Base-by-base conservation (phyloP, 2,329 filamentous ascomycete species). In the Colletotrichum melonis region DNA sequence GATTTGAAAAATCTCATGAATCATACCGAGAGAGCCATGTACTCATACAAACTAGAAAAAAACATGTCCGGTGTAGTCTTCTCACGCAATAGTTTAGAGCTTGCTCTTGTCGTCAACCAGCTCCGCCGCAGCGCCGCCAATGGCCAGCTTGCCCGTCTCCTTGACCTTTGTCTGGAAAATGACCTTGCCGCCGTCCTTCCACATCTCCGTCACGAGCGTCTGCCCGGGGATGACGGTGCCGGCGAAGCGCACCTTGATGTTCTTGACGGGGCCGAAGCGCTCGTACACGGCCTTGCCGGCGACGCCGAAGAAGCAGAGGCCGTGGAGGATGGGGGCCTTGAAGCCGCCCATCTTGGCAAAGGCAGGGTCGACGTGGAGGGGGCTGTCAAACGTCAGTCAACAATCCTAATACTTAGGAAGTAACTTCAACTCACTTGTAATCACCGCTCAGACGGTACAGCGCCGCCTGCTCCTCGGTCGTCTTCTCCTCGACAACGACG, bases 321-420 rank as follows among this genome's bases (percentile, higher is more conserved):
- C 97, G 86, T 99, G 97, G 67, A 99, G 88, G 81, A 99, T 99
- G 14, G 97, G 97, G 32, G 88, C 91, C 85, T 97, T 93, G 91
- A 99, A 99, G 73, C 97, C 97, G 73, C 96, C 97, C 78, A 97
- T 92, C 87, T 97, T 97, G 85, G 94, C 94, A 84, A 99, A 98
- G 63, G 91, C 90, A 1, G 97, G 97, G 83, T 99, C 97, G 75
- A 99, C 93, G 86, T 99, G 97, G 1, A 99, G 91, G 16, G 97
- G 97, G 87, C 87, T 89, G 56, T 3, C 56, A 19, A 28, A 46
- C 1, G 30, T n/a, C 1, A 16, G n/a, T 54, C 69, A n/a, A 57
- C 26, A 58, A 72, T 32, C 8, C 46, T 72, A 69, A 28, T 3
- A 19, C 16, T 16, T 16, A 32, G 11, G 4, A 30, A 14, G 5